These are phyloP conservation scores for Chlamydomonas reinhardtii DNA, from an alignment of 163 green algal species.

Conservation along the genomic window DNA sequence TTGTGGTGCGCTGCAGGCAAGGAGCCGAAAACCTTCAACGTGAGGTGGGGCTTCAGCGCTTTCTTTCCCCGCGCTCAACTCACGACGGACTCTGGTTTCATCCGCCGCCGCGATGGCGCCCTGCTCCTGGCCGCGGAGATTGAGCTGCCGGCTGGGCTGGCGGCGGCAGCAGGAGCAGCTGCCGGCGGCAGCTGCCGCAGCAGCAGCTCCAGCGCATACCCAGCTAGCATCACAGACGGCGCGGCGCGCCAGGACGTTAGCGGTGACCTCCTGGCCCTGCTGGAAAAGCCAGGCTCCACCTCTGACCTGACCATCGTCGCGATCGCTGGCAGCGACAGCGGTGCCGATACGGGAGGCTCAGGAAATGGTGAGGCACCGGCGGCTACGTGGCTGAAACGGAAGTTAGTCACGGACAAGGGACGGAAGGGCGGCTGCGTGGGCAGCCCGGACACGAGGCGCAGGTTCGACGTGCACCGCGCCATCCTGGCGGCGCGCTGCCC, in stretches of 20 bases:
- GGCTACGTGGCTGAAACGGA: too few species aligned
- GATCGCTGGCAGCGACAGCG: too few species aligned
- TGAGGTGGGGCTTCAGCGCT: neutral
- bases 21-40: neutral
- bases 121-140: neutral
- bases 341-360: too few species aligned
- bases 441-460: neutral
- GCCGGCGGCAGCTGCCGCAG: neutral
- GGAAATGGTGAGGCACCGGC: too few species aligned
- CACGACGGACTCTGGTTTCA: neutral
- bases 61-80: neutral
- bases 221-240: neutral
- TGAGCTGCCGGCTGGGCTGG: neutral
- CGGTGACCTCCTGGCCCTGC: neutral
- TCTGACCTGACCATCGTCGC: constrained; percentile 1
- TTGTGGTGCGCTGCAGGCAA: neutral
- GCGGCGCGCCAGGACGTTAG: neutral
- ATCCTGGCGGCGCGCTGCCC: constrained; percentile 11
- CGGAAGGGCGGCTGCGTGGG: too few species aligned
- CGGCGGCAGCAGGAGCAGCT: neutral
- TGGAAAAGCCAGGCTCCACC: neutral
- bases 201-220: neutral
- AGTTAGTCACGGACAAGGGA: too few species aligned
- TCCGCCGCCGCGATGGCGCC: neutral
- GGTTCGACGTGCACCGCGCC: neutral